Conservation (phyloP, 225 moss, liverwort and hornwort species). For the Polytrichum formosum region DNA sequence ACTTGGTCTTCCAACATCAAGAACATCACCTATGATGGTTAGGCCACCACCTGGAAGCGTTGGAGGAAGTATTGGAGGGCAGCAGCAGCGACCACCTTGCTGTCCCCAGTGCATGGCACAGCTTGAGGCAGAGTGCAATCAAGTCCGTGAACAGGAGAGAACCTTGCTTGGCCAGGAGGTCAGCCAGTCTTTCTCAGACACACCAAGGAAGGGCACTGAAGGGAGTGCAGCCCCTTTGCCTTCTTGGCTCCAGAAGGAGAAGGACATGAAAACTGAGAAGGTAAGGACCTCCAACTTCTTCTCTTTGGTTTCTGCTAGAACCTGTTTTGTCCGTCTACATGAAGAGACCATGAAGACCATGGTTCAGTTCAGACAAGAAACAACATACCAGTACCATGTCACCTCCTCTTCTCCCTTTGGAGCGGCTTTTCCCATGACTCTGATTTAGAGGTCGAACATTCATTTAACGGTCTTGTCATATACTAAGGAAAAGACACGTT, state of each 20-base stretch:
- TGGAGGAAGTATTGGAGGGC: not conserved
- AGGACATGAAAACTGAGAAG: slow-evolving; percentile 26
- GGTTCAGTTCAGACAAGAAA: not conserved
- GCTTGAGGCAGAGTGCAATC: slow-evolving; percentile 17
- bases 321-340: not conserved
- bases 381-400: not conserved
- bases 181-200: slow-evolving; percentile 8
- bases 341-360: no score
- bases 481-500: no score
- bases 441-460: no score
- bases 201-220: not conserved
- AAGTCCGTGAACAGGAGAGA: slow-evolving; percentile 19
- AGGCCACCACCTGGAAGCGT: not conserved
- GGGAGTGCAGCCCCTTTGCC: slow-evolving; percentile 9
- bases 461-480: no score
- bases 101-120: slow-evolving; percentile 23
- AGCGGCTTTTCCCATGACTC: not conserved
- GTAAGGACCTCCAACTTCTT: not conserved
- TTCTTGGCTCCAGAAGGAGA: slow-evolving; percentile 27
- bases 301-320: not conserved
- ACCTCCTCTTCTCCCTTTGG: not conserved
- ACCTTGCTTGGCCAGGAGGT: not conserved
- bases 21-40: not conserved
- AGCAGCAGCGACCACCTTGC: not conserved
- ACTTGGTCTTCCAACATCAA: not conserved